Percentiles rank a stretch among this genome's conserved stretches.
Evolutionary conservation across 805 yeast genomes (phyloP).

Genomic region (Kodamaea nitidulidarum): DNA sequence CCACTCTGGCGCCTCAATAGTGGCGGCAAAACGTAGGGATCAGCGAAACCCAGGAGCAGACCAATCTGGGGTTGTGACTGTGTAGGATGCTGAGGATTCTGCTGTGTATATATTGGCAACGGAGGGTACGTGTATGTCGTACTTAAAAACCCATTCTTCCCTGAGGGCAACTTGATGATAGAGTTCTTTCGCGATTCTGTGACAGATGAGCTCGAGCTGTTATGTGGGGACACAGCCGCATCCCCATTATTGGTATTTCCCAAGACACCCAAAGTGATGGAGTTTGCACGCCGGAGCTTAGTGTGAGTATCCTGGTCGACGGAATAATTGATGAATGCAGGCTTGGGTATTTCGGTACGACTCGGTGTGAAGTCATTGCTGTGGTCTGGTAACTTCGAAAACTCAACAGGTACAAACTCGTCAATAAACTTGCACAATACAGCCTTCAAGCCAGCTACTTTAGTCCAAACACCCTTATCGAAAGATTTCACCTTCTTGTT

Average conservation of each 20-base stretch:
- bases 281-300: constrained; percentile 15
- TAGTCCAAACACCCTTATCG: constrained; percentile 11
- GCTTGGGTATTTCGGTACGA: neutral
- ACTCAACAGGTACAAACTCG: constrained; percentile 9
- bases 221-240: constrained; percentile 3
- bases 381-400: constrained; percentile 5
- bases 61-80: constrained; percentile 2
- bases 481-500: constrained; percentile 3
- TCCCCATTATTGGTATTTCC: neutral
- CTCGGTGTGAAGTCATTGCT: neutral
- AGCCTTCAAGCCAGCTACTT: constrained; percentile 14
- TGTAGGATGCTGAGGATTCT: constrained; percentile 1
- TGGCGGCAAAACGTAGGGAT: constrained; percentile 11
- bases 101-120: constrained; percentile 2
- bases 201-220: constrained; percentile 3
- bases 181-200: constrained; percentile 7
- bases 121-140: constrained; percentile 4
- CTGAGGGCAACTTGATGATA: neutral
- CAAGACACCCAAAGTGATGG: constrained; percentile 17
- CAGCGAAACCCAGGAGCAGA: too few species aligned
- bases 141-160: constrained; percentile 3
- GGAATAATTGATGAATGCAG: constrained; percentile 9
- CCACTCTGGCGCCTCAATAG: constrained; percentile 7
- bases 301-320: constrained; percentile 8
- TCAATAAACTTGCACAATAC: constrained; percentile 15